These are phyloP conservation scores for Backusella parvicylindrica DNA, from an alignment of 192 early-diverging fungal genomes.

Conservation along the genomic window DNA sequence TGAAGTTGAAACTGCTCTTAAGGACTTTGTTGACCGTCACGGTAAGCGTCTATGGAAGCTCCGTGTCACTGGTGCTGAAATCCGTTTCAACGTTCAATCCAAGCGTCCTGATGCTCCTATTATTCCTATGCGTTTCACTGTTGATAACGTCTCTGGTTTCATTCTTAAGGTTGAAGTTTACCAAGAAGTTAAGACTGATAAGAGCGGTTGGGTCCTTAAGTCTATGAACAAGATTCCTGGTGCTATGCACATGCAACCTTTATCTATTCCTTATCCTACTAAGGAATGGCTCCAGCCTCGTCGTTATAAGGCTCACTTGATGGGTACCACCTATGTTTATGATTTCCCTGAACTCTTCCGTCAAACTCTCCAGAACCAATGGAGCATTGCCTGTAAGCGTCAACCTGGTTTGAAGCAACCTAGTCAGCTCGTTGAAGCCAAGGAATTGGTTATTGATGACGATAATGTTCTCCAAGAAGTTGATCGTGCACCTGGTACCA, in stretches of 20 bases:
- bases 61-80: conserved; percentile 94
- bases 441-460: conserved; percentile 89
- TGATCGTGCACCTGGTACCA: conserved; percentile 80
- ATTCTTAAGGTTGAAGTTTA: conserved; percentile 92
- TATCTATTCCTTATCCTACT: conserved; percentile 81
- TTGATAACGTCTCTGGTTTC: conserved; percentile 89
- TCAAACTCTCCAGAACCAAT: conserved; percentile 76
- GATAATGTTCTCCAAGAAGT: conserved; percentile 69
- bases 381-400: conserved; percentile 56
- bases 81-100: conserved; percentile 89
- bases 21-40: conserved; percentile 90
- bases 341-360: conserved; percentile 98
- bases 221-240: conserved; percentile 78
- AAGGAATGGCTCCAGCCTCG: conserved; percentile 96
- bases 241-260: conserved; percentile 77
- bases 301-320: conserved; percentile 95
- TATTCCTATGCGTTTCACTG: conserved; percentile 85
- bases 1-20: conserved; percentile 80
- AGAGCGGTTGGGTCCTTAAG: conserved; percentile 81
- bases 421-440: conserved; percentile 64
- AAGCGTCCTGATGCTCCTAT: conserved; percentile 50
- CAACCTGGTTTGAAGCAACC: conserved; percentile 51
- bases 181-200: conserved; percentile 82
- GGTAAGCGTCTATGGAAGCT: conserved; percentile 92
- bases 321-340: conserved; percentile 98